These are phyloP conservation scores for Acacia concinna DNA, from an alignment of 331 rosid genomes.

Conservation along the genomic window DNA sequence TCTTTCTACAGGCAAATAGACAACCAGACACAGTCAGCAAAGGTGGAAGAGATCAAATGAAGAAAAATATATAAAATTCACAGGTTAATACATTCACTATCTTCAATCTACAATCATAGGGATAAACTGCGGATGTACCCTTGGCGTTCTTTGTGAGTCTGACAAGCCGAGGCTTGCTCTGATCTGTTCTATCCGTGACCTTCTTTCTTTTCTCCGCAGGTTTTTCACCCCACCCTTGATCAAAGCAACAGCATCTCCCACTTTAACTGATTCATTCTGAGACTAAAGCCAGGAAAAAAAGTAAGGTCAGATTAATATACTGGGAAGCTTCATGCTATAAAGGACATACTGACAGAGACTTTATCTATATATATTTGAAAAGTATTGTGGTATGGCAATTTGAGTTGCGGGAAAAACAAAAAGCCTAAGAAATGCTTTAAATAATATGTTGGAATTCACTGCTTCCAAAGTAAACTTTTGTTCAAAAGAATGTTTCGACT, in stretches of 20 bases:
- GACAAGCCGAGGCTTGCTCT: slow-evolving; percentile 99
- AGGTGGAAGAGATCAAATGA: background rate
- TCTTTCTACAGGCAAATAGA: background rate
- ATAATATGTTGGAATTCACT: slow-evolving; percentile 11
- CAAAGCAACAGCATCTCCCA: slow-evolving; percentile 92
- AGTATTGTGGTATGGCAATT: slow-evolving; percentile 16
- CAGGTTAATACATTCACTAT: background rate
- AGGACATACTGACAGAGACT: slow-evolving; percentile 10
- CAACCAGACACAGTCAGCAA: slow-evolving; percentile 18
- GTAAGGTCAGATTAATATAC: slow-evolving; percentile 35
- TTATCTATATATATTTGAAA: background rate
- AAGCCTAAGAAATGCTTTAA: slow-evolving; percentile 1
- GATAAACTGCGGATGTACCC: slow-evolving; percentile 45
- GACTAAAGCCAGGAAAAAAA: slow-evolving; percentile 35
- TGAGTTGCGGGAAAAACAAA: background rate
- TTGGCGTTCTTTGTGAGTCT: slow-evolving; percentile 94
- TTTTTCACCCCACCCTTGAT: slow-evolving; percentile 77
- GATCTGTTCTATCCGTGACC: slow-evolving; percentile 92
- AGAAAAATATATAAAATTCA: background rate
- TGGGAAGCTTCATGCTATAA: slow-evolving; percentile 12
- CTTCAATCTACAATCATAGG: slow-evolving; percentile 11
- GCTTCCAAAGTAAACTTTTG: slow-evolving; percentile 1
- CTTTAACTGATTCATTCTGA: slow-evolving; percentile 53
- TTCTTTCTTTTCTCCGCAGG: slow-evolving; percentile 92
- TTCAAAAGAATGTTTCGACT: background rate